These are phyloP conservation scores for Chlorociboria aeruginascens DNA, from an alignment of 495 filamentous ascomycete genomes.

Conservation along the genomic window DNA sequence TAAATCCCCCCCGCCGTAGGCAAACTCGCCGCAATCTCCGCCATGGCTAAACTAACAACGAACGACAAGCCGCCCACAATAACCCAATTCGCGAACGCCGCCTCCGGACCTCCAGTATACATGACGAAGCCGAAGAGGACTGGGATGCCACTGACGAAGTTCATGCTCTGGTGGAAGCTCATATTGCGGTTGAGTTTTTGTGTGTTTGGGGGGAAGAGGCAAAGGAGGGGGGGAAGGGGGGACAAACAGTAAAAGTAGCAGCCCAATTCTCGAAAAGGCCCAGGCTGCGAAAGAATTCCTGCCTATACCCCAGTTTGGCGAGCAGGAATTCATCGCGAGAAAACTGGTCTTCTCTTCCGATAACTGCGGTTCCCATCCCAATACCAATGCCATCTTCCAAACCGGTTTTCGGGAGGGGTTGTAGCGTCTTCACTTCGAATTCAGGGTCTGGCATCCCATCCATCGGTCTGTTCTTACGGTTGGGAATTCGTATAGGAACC, in stretches of 20 bases:
- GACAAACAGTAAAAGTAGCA: constrained; percentile 14
- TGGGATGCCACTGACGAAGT: constrained; percentile 20
- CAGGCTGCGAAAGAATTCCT: constrained; percentile 20
- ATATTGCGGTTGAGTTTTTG: no score
- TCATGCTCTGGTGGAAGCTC: constrained; percentile 19
- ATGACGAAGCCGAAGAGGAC: constrained; percentile 20
- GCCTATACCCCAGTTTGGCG: constrained; percentile 17
- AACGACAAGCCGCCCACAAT: constrained; percentile 19
- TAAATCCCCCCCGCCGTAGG: constrained; percentile 27
- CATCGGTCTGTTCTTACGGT: no score
- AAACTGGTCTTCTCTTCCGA: not conserved
- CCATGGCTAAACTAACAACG: constrained; percentile 19
- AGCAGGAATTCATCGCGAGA: constrained; percentile 13
- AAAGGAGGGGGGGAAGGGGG: not conserved
- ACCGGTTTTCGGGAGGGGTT: no score
- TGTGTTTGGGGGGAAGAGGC: not conserved
- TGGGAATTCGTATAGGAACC: no score
- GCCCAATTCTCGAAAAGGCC: constrained; percentile 24
- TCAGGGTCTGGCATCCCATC: no score
- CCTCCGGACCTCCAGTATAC: constrained; percentile 20
- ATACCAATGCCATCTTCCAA: no score
- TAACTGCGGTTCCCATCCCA: no score
- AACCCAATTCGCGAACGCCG: constrained; percentile 19
- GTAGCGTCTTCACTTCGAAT: no score
- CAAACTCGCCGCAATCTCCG: constrained; percentile 20